Evolutionary conservation across 1,139 yeast species (phyloP).

Genomic region (Casaregolazyma suthepensis): DNA sequence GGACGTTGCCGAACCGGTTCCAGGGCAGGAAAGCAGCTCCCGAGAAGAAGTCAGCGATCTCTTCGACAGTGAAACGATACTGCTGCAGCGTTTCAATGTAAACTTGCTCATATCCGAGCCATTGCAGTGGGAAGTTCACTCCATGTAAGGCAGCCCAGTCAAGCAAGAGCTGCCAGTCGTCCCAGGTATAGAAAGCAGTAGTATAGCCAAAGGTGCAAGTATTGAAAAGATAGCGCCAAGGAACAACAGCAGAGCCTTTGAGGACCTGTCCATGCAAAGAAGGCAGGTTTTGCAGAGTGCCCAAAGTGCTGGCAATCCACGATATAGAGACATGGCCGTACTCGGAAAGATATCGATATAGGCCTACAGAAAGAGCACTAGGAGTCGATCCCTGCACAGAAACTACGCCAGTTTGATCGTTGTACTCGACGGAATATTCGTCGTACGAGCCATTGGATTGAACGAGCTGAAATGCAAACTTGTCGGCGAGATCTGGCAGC

Average conservation of each 20-base stretch:
- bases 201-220: slow-evolving; percentile 20
- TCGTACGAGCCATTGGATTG: neutral
- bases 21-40: slow-evolving; percentile 18
- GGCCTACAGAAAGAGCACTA: slow-evolving; percentile 15
- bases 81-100: slow-evolving; percentile 14
- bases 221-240: slow-evolving; percentile 17
- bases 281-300: slow-evolving; percentile 11
- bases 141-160: slow-evolving; percentile 19
- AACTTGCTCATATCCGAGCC: slow-evolving; percentile 19
- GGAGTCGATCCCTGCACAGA: slow-evolving; percentile 14
- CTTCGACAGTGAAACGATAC: slow-evolving; percentile 14
- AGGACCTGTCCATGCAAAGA: slow-evolving; percentile 10
- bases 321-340: slow-evolving; percentile 16
- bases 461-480: neutral
- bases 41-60: slow-evolving; percentile 13
- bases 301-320: slow-evolving; percentile 15
- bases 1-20: slow-evolving; percentile 20
- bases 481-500: neutral
- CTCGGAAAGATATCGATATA: slow-evolving; percentile 14
- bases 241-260: slow-evolving; percentile 14
- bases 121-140: slow-evolving; percentile 15
- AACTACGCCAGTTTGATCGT: slow-evolving; percentile 5
- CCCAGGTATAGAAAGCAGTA: slow-evolving; percentile 16
- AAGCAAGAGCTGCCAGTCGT: slow-evolving; percentile 17
- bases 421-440: slow-evolving; percentile 8